phyloP scores from a whole-genome alignment of 2,329 filamentous ascomycete species.

The Curvularia sp. region DNA sequence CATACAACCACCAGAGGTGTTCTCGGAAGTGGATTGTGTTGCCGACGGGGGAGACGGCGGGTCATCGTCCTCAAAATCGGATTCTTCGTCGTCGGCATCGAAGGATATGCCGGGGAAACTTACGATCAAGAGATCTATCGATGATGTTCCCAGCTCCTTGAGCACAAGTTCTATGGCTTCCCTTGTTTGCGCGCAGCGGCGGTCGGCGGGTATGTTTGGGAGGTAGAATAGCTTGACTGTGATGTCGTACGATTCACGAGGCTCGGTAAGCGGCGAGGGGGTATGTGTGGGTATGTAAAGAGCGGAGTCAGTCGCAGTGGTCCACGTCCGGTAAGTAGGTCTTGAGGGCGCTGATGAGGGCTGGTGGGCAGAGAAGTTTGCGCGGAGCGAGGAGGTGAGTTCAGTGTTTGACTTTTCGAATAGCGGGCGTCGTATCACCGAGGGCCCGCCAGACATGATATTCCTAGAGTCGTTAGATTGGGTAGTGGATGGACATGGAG shows the following conservation, averaged over 20 bases:
- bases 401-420: constrained; percentile 90
- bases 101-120: constrained; percentile 95
- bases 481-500: constrained; percentile 4
- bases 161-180: constrained; percentile 83
- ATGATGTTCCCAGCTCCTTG: constrained; percentile 76
- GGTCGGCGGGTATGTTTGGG: constrained; percentile 69
- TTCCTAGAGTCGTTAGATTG: constrained; percentile 72
- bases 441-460: constrained; percentile 83
- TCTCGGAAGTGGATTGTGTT: constrained; percentile 45
- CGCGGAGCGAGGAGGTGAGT: constrained; percentile 84
- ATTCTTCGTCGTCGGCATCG: constrained; percentile 86
- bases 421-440: constrained; percentile 80
- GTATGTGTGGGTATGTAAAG: constrained; percentile 81
- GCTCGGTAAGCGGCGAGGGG: constrained; percentile 76
- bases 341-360: constrained; percentile 58
- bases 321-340: constrained; percentile 68
- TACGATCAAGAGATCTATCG: constrained; percentile 86
- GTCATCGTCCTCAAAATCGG: constrained; percentile 68
- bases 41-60: constrained; percentile 32
- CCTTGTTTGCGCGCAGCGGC: constrained; percentile 73
- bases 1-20: constrained; percentile 50
- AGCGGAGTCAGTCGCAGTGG: constrained; percentile 58
- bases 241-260: constrained; percentile 86
- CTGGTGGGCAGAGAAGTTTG: constrained; percentile 80
- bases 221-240: constrained; percentile 96